Evolutionary conservation across 78 protist genomes (phyloP).

Genomic region (Speleostelium caveatum): DNA sequence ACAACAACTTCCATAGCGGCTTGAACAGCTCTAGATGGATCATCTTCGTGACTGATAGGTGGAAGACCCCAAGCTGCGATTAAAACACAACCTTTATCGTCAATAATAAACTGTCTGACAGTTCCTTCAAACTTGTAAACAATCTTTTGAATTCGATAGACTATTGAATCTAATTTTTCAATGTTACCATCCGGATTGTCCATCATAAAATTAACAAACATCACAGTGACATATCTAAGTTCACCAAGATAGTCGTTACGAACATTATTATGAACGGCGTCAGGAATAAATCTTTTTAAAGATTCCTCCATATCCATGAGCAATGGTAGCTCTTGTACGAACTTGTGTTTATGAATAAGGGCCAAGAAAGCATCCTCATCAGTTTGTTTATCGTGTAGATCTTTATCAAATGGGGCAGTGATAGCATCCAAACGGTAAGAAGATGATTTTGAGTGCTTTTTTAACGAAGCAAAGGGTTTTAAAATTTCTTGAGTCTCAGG

Average conservation of each 20-base stretch:
- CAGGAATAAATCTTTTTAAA: conserved; percentile 56
- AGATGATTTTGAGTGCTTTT: background rate
- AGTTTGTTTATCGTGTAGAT: background rate
- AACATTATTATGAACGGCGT: conserved; percentile 62
- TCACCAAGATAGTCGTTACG: conserved; percentile 72
- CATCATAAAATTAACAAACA: conserved; percentile 62
- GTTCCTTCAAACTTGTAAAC: conserved; percentile 79
- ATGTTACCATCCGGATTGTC: conserved; percentile 48
- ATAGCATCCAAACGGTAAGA: conserved; percentile 21
- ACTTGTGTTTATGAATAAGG: conserved; percentile 6
- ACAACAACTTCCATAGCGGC: conserved; percentile 81
- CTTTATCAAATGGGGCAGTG: conserved; percentile 20
- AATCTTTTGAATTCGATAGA: conserved; percentile 48
- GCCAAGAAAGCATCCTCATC: background rate
- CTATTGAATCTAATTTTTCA: conserved; percentile 38
- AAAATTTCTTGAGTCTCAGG: conserved; percentile 25
- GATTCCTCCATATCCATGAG: conserved; percentile 68
- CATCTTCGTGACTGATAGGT: conserved; percentile 82
- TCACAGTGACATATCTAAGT: conserved; percentile 76
- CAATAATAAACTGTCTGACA: conserved; percentile 77
- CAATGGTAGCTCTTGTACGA: conserved; percentile 48
- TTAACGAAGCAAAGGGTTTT: conserved; percentile 28
- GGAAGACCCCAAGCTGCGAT: conserved; percentile 88
- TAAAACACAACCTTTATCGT: conserved; percentile 88
- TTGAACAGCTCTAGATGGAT: conserved; percentile 80